Conservation (phyloP, 148 eudicot species). For the Pharnaceum exiguum region DNA sequence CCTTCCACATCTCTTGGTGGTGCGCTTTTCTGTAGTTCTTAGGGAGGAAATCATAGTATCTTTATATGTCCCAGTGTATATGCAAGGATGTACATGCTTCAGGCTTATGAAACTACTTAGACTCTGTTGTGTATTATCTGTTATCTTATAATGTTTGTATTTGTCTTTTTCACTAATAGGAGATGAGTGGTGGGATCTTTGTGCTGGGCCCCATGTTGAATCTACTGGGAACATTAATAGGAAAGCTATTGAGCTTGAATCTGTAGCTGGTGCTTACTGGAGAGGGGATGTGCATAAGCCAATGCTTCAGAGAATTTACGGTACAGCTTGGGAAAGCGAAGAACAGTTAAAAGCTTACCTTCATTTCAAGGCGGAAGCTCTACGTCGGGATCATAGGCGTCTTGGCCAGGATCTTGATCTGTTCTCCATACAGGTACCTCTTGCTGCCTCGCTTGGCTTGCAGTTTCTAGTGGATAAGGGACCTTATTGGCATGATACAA, state of each 20-base stretch:
- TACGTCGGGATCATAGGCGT: conserved; percentile 93
- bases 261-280: conserved; percentile 99
- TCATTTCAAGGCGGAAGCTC: conserved; percentile 93
- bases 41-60: no score
- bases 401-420: conserved; percentile 98
- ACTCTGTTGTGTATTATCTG: neutral
- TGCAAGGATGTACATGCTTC: no score
- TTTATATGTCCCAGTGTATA: no score
- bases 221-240: conserved; percentile 83
- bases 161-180: conserved; percentile 37
- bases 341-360: conserved; percentile 91
- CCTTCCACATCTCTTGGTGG: no score
- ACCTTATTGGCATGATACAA: no score
- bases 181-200: conserved; percentile 99
- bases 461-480: neutral
- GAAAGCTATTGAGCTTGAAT: conserved; percentile 92
- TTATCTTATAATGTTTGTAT: neutral
- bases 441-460: neutral
- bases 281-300: conserved; percentile 88
- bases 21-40: no score
- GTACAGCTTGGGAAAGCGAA: conserved; percentile 97
- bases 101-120: neutral
- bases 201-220: conserved; percentile 99
- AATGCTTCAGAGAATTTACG: conserved; percentile 97
- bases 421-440: conserved; percentile 86